Conservation (phyloP, 2,329 filamentous ascomycete genomes). For the Fusarium coicis region DNA sequence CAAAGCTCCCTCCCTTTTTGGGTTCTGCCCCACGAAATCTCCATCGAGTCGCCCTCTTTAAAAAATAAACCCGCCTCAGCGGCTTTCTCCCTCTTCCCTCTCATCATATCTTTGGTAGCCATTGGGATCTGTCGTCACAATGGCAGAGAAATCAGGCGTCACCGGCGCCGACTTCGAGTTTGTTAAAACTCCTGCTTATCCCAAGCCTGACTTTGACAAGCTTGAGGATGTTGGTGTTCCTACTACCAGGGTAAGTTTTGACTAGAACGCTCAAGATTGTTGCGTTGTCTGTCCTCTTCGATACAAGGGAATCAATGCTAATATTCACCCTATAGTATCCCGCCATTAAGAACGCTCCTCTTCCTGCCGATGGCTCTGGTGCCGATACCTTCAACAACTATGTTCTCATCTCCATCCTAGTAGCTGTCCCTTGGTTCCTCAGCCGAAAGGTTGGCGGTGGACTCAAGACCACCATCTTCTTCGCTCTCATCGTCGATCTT, state of each 20-base stretch:
- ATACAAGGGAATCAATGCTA: conserved; percentile 2
- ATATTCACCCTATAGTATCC: conserved; percentile 37
- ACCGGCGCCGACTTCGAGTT: conserved; percentile 54
- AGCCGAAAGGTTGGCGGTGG: conserved; percentile 87
- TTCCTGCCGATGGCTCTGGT: conserved; percentile 88
- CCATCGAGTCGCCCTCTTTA: conserved; percentile 10
- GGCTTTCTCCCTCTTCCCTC: conserved; percentile 24
- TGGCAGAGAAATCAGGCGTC: conserved; percentile 49
- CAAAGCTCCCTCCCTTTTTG: conserved; percentile 32
- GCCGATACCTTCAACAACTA: conserved; percentile 89
- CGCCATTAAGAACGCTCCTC: conserved; percentile 93
- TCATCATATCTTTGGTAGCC: conserved; percentile 35
- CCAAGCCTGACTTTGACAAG: conserved; percentile 69
- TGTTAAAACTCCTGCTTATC: conserved; percentile 54
- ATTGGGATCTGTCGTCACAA: conserved; percentile 46
- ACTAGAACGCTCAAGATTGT: too few relatives aligned
- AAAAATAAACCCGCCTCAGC: conserved; percentile 37
- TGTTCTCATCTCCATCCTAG: conserved; percentile 76
- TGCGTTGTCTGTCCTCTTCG: conserved; percentile 33
- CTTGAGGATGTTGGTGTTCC: conserved; percentile 69
- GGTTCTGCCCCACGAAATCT: conserved; percentile 36
- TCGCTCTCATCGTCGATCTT: conserved; percentile 79
- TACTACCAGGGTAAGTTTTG: conserved; percentile 51
- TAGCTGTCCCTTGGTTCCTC: conserved; percentile 80
- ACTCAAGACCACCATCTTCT: conserved; percentile 90